A percentile compares a stretch with the other conserved stretches of the same genome.
Conservation (phyloP, 2,329 filamentous ascomycete genomes). For the Grosmannia penicillata region DNA sequence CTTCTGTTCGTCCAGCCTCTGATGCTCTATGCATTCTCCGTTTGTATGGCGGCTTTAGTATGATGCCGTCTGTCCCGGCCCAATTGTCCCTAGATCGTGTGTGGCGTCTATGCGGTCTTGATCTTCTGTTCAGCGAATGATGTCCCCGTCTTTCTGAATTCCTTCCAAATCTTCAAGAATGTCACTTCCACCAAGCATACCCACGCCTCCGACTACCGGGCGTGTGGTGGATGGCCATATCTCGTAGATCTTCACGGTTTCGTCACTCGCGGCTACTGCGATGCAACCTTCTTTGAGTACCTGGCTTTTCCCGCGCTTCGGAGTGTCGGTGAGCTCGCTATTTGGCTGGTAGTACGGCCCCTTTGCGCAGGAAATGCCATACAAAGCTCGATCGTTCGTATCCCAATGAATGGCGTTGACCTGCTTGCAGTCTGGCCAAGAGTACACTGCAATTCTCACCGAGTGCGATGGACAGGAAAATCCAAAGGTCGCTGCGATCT, state of each 20-base stretch:
- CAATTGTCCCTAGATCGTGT: neutral
- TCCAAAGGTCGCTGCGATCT: slow-evolving; percentile 88
- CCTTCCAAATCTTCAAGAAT: slow-evolving; percentile 74
- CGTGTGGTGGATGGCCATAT: slow-evolving; percentile 61
- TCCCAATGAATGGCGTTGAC: slow-evolving; percentile 77
- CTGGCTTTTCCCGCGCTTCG: slow-evolving; percentile 28
- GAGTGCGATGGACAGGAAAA: slow-evolving; percentile 84
- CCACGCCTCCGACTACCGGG: slow-evolving; percentile 33
- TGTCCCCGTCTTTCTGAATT: slow-evolving; percentile 57
- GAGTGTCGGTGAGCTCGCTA: slow-evolving; percentile 19
- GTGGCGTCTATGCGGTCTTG: neutral
- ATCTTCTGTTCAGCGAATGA: slow-evolving; percentile 44
- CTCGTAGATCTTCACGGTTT: slow-evolving; percentile 89
- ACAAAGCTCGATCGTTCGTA: slow-evolving; percentile 64
- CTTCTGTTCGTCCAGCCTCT: too few species aligned
- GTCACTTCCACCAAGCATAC: slow-evolving; percentile 65
- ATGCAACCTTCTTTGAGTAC: slow-evolving; percentile 65
- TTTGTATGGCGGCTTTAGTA: too few species aligned
- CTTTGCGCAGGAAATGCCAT: slow-evolving; percentile 59
- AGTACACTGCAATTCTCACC: slow-evolving; percentile 80
- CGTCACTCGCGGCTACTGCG: slow-evolving; percentile 81
- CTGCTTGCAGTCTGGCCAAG: slow-evolving; percentile 82
- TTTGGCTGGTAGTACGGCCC: slow-evolving; percentile 35
- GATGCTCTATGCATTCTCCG: too few species aligned
- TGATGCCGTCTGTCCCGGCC: neutral